Evolutionary conservation across 768 basidiomycete species (phyloP), one percentile per base, ranked within the genome.

Genomic region (Coprinopsis cinerea): DNA sequence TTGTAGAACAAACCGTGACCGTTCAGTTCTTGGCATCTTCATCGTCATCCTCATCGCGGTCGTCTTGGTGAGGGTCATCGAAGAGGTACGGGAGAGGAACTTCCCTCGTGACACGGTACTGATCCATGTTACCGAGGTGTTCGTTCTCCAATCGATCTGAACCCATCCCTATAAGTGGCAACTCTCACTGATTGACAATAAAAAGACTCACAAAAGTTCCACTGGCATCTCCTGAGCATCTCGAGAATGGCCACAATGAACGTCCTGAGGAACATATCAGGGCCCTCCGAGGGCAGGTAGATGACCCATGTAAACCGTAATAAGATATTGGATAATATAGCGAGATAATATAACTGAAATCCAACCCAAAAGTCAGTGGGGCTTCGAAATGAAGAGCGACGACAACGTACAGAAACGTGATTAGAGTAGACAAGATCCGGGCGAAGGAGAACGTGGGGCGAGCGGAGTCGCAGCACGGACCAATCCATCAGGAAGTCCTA

Each of bases 401-500:
- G 27, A n/a, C 32, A n/a, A 61, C 76, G 57, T 43, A 90, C 85
- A 18, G 75, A 71, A 55, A 83, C 68, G 34, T 78, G 61, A 40
- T 82, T 76, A 4, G 75, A 70, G 63, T 93, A 97, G 1, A 89
- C 68, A 26, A 95, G 66, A 30, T 94, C 88, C 3, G 70, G 64
- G 15, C 96, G 81, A 2, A 98, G 74, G 34, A 89, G 68, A 17
- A 69, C 77, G 54, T 86, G 72, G 52, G 57, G 70, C 6, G 73
- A 69, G 50, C 71, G 81, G 3, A 75, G 71, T 49, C 79, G 74
- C 36, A 92, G 69, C 37, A 98, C 61, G 1, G 88, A 90, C 95
- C 95, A 97, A 64, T 98, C 95, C 81, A 94, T 88, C 9, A 85
- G 60, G 26, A 92, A 64, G 58, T 96, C 92, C 92, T 90, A 55